A percentile compares a stretch with the other conserved stretches of the same genome.
Evolutionary conservation across 345 rosid species (phyloP).

Genomic region (Lepidium aucheri): DNA sequence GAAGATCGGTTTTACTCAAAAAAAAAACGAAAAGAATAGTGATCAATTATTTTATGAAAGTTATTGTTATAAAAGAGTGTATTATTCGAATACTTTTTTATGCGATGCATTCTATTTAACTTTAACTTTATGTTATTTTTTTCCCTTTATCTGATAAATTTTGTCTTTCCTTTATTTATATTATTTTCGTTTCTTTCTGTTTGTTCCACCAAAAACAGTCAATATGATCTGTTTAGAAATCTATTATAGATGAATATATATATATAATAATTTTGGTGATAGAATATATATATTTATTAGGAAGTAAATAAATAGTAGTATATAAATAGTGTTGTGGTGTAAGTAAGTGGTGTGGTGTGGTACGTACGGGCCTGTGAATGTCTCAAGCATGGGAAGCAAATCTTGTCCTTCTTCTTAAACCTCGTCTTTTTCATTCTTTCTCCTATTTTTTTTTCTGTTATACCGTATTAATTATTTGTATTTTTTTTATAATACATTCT

Average conservation of each 20-base stretch:
- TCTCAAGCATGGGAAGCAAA: constrained; percentile 27
- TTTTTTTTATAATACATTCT: no score
- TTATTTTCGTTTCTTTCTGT: constrained; percentile 20
- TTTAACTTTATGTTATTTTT: constrained; percentile 18
- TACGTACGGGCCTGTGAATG: constrained; percentile 14
- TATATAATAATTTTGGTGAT: not conserved
- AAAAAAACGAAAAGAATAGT: not conserved
- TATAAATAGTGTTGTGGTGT: no score
- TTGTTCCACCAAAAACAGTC: not conserved
- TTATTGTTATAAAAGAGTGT: not conserved
- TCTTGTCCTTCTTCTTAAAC: constrained; percentile 7
- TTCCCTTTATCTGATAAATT: constrained; percentile 28
- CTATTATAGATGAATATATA: not conserved
- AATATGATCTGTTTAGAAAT: not conserved
- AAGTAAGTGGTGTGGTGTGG: not conserved
- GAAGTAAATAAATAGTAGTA: not conserved
- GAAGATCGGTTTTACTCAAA: not conserved
- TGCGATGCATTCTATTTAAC: constrained; percentile 6
- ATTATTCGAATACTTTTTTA: constrained; percentile 20
- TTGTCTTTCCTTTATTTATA: constrained; percentile 40
- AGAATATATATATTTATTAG: not conserved
- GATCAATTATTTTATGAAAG: not conserved
- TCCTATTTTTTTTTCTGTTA: not conserved
- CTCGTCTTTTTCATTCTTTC: constrained; percentile 1
- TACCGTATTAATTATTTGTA: not conserved